Conservation (phyloP, 139 green algal genomes). For the Picochlorum sp. region DNA sequence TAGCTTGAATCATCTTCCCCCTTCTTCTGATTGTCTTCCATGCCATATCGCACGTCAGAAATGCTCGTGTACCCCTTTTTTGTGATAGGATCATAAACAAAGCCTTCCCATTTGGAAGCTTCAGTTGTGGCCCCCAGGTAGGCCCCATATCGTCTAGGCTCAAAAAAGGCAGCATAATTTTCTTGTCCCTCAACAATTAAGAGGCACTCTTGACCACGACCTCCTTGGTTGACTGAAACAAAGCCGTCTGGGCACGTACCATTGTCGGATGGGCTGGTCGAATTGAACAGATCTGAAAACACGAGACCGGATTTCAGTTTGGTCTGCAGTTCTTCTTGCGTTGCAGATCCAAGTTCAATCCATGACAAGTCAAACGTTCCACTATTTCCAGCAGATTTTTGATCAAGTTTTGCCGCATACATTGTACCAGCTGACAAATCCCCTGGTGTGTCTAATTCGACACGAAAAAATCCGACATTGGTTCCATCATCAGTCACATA, state of each 20-base stretch:
- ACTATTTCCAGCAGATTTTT: slow-evolving; percentile 1
- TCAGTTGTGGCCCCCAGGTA: slow-evolving; percentile 39
- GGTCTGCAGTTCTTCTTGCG: slow-evolving; percentile 3
- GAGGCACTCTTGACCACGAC: slow-evolving; percentile 29
- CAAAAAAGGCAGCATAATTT: slow-evolving; percentile 34
- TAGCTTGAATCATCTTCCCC: slow-evolving; percentile 5
- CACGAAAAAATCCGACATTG: slow-evolving; percentile 16
- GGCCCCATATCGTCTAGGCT: slow-evolving; percentile 33
- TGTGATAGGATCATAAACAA: slow-evolving; percentile 16
- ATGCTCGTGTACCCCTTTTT: slow-evolving; percentile 20
- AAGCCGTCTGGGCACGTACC: slow-evolving; percentile 28
- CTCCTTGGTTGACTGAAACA: slow-evolving; percentile 11
- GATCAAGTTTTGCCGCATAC: slow-evolving; percentile 4
- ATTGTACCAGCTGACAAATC: slow-evolving; percentile 18
- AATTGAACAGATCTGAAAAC: slow-evolving; percentile 40
- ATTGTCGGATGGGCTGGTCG: not conserved
- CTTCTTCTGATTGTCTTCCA: slow-evolving; percentile 19
- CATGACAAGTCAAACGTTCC: slow-evolving; percentile 12
- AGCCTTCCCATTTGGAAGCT: slow-evolving; percentile 49
- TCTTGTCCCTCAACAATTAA: slow-evolving; percentile 31
- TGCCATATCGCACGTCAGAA: slow-evolving; percentile 11
- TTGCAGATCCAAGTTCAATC: slow-evolving; percentile 19
- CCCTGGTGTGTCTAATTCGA: not conserved
- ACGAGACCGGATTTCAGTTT: not conserved
- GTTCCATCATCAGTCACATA: slow-evolving; percentile 35